Conservation (phyloP, 75 land plant species). For the Adiantum capillusveneris region DNA sequence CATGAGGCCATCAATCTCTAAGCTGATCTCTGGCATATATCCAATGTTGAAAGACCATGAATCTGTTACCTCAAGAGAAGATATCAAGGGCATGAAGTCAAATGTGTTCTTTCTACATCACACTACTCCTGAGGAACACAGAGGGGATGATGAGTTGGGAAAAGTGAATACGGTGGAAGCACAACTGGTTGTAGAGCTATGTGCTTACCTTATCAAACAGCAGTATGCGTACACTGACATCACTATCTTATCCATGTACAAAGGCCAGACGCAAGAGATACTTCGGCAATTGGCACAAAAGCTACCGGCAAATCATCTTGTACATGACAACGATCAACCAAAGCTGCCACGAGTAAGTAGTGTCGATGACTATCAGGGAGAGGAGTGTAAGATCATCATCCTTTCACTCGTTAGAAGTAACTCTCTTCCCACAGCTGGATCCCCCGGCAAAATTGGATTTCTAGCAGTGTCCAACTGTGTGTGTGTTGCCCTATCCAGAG, state of each 20-base stretch:
- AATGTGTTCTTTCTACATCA: slow-evolving; percentile 19
- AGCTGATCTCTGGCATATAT: slow-evolving; percentile 10
- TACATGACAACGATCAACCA: background rate
- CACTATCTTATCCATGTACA: slow-evolving; percentile 19
- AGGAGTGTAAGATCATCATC: slow-evolving; percentile 20
- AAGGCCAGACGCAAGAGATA: slow-evolving; percentile 9
- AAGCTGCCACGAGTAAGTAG: slow-evolving; percentile 18
- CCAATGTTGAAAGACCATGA: slow-evolving; percentile 18
- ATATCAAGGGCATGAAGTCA: slow-evolving; percentile 14
- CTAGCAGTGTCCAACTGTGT: slow-evolving; percentile 20
- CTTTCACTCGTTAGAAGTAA: slow-evolving; percentile 23
- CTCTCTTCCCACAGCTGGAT: background rate
- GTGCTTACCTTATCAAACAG: slow-evolving; percentile 13
- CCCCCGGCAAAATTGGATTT: slow-evolving; percentile 18
- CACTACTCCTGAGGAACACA: slow-evolving; percentile 5
- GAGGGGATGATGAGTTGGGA: slow-evolving; percentile 6
- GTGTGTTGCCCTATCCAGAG: slow-evolving; percentile 28
- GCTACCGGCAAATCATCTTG: background rate
- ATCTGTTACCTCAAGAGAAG: slow-evolving; percentile 1
- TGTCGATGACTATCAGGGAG: slow-evolving; percentile 29
- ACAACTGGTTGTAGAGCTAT: slow-evolving; percentile 12
- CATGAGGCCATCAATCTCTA: slow-evolving; percentile 22
- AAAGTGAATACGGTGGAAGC: slow-evolving; percentile 16
- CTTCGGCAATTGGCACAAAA: background rate
- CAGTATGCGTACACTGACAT: slow-evolving; percentile 9